These are phyloP conservation scores for Byssochlamys sp. DNA, from an alignment of 2,329 filamentous ascomycete species.

Conservation along the genomic window DNA sequence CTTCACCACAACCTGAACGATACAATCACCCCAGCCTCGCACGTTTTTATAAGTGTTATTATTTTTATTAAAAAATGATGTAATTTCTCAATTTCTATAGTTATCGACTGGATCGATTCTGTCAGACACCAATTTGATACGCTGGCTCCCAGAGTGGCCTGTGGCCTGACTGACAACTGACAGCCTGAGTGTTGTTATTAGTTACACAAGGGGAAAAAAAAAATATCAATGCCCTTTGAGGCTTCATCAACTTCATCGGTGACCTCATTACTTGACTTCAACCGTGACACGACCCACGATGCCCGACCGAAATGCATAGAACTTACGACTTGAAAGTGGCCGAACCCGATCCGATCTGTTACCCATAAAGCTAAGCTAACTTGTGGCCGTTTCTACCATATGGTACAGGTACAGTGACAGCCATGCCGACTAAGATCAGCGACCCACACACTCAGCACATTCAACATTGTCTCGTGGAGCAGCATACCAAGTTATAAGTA, in stretches of 20 bases:
- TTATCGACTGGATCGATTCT: no score
- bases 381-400: not conserved
- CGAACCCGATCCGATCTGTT: not conserved
- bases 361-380: not conserved
- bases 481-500: not conserved
- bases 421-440: not conserved
- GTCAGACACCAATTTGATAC: no score
- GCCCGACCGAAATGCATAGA: not conserved
- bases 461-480: not conserved
- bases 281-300: not conserved
- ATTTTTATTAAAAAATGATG: no score
- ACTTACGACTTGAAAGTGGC: not conserved
- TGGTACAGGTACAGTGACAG: no score
- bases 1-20: no score
- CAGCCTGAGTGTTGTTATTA: no score
- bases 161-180: no score
- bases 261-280: not conserved
- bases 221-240: not conserved
- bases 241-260: not conserved
- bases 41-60: no score
- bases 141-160: no score
- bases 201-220: no score
- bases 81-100: no score
- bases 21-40: no score
- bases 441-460: not conserved